Conservation (phyloP, 2,329 filamentous ascomycete genomes). For the Didymella pinodella region DNA sequence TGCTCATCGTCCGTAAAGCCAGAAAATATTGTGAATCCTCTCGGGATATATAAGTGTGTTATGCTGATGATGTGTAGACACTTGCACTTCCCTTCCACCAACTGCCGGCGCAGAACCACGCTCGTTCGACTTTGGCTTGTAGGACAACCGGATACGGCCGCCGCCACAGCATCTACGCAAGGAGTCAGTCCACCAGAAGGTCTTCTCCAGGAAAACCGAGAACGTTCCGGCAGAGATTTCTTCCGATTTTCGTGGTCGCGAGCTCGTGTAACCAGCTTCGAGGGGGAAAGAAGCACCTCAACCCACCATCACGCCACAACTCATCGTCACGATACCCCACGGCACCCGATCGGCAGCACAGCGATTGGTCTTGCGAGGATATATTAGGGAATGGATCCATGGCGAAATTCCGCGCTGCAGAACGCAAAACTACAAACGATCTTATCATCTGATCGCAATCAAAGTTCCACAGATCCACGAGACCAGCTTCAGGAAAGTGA, state of each 20-base stretch:
- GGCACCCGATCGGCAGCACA: slow-evolving; percentile 19
- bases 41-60: background rate
- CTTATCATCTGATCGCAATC: slow-evolving; percentile 13
- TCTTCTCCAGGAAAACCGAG: slow-evolving; percentile 9
- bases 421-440: slow-evolving; percentile 33
- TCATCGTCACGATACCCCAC: slow-evolving; percentile 30
- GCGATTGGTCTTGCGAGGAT: slow-evolving; percentile 6
- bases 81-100: slow-evolving; percentile 2
- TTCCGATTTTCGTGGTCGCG: slow-evolving; percentile 32
- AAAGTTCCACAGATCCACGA: slow-evolving; percentile 8
- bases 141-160: slow-evolving; percentile 8
- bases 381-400: slow-evolving; percentile 32
- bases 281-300: slow-evolving; percentile 25
- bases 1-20: too few species aligned
- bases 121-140: slow-evolving; percentile 16
- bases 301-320: slow-evolving; percentile 45
- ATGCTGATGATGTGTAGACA: slow-evolving; percentile 17
- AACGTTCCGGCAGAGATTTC: slow-evolving; percentile 30
- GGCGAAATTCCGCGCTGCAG: slow-evolving; percentile 27
- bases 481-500: slow-evolving; percentile 6
- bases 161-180: slow-evolving; percentile 1
- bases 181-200: slow-evolving; percentile 16
- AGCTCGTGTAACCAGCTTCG: slow-evolving; percentile 30
- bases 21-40: background rate
- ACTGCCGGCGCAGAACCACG: slow-evolving; percentile 8